phyloP scores from a whole-genome alignment of 129 eudicot species.

The Ambrosia artemisiifolia region DNA sequence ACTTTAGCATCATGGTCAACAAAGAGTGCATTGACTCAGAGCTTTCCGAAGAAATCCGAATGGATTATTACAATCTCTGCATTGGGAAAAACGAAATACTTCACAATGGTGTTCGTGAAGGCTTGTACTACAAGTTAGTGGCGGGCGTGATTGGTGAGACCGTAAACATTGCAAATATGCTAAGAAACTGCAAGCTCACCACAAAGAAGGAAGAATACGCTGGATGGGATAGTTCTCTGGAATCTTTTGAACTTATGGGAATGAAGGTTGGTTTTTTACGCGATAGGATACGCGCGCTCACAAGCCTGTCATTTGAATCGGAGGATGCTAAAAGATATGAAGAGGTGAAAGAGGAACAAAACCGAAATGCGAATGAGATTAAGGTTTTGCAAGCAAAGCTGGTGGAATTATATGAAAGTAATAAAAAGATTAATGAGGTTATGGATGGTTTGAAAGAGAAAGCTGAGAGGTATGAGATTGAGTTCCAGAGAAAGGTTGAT shows the following conservation, averaged over 20 bases:
- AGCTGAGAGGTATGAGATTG: constrained; percentile 41
- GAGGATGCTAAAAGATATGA: constrained; percentile 39
- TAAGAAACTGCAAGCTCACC: constrained; percentile 50
- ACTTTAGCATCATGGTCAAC: constrained; percentile 54
- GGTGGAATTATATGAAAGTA: constrained; percentile 41
- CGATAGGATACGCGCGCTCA: constrained; percentile 40
- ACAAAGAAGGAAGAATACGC: constrained; percentile 51
- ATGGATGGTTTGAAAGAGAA: constrained; percentile 38
- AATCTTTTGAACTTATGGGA: constrained; percentile 65
- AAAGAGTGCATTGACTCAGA: constrained; percentile 61
- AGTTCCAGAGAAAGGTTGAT: constrained; percentile 59
- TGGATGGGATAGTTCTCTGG: constrained; percentile 60
- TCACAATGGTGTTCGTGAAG: constrained; percentile 48
- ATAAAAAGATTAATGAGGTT: constrained; percentile 34
- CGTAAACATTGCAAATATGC: constrained; percentile 50
- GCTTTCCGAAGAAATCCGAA: constrained; percentile 49
- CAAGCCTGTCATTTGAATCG: constrained; percentile 37
- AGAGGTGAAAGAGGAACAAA: constrained; percentile 43
- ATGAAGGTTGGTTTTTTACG: constrained; percentile 69
- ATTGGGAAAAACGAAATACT: constrained; percentile 45
- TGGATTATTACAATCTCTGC: constrained; percentile 58
- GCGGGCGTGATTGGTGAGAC: constrained; percentile 66
- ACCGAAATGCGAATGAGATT: constrained; percentile 32
- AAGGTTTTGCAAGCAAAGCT: constrained; percentile 48
- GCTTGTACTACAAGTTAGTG: constrained; percentile 50